A percentile compares a stretch with the other conserved stretches of the same genome.
Evolutionary conservation across 1,284 basidiomycete genomes (phyloP).

Genomic region (Sphaerobolus stellatus): DNA sequence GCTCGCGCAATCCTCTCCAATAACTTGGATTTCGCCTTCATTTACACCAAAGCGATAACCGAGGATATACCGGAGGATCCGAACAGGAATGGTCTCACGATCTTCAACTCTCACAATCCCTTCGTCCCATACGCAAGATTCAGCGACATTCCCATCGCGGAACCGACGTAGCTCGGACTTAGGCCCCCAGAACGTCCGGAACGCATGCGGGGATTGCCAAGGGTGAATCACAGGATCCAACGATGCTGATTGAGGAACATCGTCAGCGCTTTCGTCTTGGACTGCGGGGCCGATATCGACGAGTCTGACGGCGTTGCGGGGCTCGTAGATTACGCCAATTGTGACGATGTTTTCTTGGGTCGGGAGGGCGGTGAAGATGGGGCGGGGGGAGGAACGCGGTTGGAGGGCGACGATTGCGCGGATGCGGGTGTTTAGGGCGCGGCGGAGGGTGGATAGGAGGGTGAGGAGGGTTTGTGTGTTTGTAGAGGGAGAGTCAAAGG

Average conservation of each 20-base stretch:
- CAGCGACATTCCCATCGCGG: conserved; percentile 91
- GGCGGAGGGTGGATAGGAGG: conserved; percentile 56
- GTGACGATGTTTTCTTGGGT: conserved; percentile 43
- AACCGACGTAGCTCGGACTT: conserved; percentile 95
- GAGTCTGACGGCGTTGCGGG: conserved; percentile 71
- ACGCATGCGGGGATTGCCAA: conserved; percentile 55
- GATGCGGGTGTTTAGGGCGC: conserved; percentile 70
- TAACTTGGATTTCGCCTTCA: conserved; percentile 47
- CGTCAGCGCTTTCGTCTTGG: conserved; percentile 33
- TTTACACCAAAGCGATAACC: conserved; percentile 70
- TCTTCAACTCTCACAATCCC: conserved; percentile 65
- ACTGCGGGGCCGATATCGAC: conserved; percentile 88
- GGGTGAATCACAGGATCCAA: conserved; percentile 17
- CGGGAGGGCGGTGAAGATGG: conserved; percentile 32
- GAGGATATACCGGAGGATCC: conserved; percentile 77
- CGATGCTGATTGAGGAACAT: too few species aligned
- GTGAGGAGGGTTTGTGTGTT: conserved; percentile 36
- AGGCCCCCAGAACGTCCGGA: conserved; percentile 88
- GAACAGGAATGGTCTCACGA: conserved; percentile 73
- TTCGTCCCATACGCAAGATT: conserved; percentile 94
- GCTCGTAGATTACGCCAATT: conserved; percentile 71
- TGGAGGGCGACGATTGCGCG: conserved; percentile 63
- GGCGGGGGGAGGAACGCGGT: conserved; percentile 45
- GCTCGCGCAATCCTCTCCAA: conserved; percentile 20
- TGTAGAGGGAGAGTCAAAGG: conserved; percentile 1